phyloP scores from a whole-genome alignment of 192 early-diverging fungal species.

The Linnemannia elongata region DNA sequence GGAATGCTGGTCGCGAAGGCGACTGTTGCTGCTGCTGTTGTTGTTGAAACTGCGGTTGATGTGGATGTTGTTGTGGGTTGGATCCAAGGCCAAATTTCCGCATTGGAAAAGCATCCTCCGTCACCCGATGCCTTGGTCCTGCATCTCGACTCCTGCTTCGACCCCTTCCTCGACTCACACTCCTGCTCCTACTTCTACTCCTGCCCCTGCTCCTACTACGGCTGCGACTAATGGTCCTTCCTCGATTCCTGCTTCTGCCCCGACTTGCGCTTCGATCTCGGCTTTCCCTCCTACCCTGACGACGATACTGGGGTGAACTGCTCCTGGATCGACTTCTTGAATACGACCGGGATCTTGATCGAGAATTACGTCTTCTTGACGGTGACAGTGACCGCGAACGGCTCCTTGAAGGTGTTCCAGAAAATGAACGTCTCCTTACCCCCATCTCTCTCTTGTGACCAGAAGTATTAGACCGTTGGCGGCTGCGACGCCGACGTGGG shows the following conservation, averaged over 20 bases:
- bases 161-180: neutral
- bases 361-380: constrained; percentile 10
- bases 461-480: neutral
- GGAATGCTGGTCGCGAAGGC: neutral
- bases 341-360: constrained; percentile 13
- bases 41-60: too few relatives aligned
- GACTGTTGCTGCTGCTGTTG: constrained; percentile 9
- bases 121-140: constrained; percentile 1
- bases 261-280: neutral
- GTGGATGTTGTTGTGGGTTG: neutral
- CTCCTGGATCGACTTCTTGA: constrained; percentile 16
- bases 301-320: constrained; percentile 10
- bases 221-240: neutral
- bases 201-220: constrained; percentile 5
- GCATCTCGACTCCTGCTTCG: constrained; percentile 6
- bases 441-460: neutral
- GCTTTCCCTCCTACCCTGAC: neutral
- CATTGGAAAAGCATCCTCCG: constrained; percentile 21
- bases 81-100: constrained; percentile 26
- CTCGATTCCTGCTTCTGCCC: constrained; percentile 1
- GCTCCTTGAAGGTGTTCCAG: constrained; percentile 25
- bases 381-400: constrained; percentile 16
- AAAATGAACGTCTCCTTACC: constrained; percentile 1
- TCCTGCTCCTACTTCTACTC: constrained; percentile 1
- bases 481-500: neutral